Base-by-base conservation (phyloP, 495 filamentous ascomycete species). In the Neurospora terricola region DNA sequence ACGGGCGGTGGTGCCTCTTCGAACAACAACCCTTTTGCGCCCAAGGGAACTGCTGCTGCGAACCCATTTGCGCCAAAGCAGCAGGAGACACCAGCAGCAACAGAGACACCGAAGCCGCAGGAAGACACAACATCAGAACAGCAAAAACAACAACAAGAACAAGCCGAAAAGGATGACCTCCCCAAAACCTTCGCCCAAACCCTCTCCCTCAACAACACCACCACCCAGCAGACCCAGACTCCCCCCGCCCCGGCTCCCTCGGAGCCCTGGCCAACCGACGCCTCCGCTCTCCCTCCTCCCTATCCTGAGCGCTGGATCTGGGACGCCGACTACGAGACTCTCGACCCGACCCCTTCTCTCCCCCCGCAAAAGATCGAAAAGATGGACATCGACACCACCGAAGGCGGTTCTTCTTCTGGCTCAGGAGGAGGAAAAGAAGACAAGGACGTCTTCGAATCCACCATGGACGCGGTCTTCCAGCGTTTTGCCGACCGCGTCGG, bases 271-370 rank as follows among this genome's bases (percentile, higher is more conserved):
- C 95, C 96, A 21, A 71, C 85, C 34, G 81, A 85, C 38, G 82
- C 89, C 8, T 81, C 82, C 3, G 82, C 88, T 7, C 81, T 82
- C 1, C 90, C 91, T 75, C 93, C 93, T 3, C 84, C 92, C 5
- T 98, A 93, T 83, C 90, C 93, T 0, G 79, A 86, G 68, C 92
- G 89, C 82, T 91, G 92, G 84, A 88, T 99, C 59, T 80, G 82
- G 23, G 95, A 98, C 78, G 95, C 94, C 12, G 96, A 98, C 75
- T 94, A 93, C 84, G 96, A 98, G 80, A 90, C 90, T 21, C 88
- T 98, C 54, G 91, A 91, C 84, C 86, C 5, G 27, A 81, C 77
- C 8, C 79, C 83, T 0, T 71, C 79, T 34, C 79, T 76, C 72
- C 34, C 80, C 73, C 70, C 85, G 79, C 75, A 88, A 72, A 75